Evolutionary conservation across 2,329 filamentous ascomycete genomes (phyloP), one percentile per base, ranked within the genome.

Genomic region (Cladophialophora psammophila): DNA sequence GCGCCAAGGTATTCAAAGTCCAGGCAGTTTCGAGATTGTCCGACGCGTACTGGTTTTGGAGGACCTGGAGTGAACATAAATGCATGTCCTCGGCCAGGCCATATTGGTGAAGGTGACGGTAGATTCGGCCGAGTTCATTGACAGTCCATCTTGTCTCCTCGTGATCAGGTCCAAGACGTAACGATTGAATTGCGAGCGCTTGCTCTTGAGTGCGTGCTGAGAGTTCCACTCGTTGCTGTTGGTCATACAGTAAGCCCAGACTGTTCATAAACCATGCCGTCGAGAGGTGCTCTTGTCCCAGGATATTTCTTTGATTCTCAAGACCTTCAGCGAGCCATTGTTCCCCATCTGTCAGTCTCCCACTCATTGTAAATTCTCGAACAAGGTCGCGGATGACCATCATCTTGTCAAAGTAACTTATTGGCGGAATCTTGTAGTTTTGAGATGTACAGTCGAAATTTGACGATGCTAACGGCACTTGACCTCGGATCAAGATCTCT

Each of bases 381-480:
- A 20, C 20, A 20, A 50, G 45, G 45, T 50, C 45, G 20, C 45
- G 20, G 45, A 50, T 50, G 45, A 50, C 45, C 45, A 50, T 50
- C 18, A 50, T 8, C 45, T 50, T 50, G 20, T 50, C 45, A 50
- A 50, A 50, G 45, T 50, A 50, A 8, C 18, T 50, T 10, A 50
- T 26, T 3, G 10, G 20, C 8, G 45, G 18, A 10, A 18, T 50
- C 7, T 20, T 20, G 45, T 5, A 26, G 45, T 9, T 50, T 18
- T 50, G 18, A 10, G 18, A 10, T 20, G 20, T 20, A 5, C 18
- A 50, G 18, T 9, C 45, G 18, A 6, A 50, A n/a, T n/a, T 12
- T 12, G 20, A 20, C 45, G 20, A 20, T 26, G 20, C 45, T n/a
- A 26, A 18, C 18, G 26, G 18, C 5, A 26, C 5, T 20, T 50